Base-by-base conservation (phyloP, 108 stramenopile species). In the Fragilariopsis cylindrus region DNA sequence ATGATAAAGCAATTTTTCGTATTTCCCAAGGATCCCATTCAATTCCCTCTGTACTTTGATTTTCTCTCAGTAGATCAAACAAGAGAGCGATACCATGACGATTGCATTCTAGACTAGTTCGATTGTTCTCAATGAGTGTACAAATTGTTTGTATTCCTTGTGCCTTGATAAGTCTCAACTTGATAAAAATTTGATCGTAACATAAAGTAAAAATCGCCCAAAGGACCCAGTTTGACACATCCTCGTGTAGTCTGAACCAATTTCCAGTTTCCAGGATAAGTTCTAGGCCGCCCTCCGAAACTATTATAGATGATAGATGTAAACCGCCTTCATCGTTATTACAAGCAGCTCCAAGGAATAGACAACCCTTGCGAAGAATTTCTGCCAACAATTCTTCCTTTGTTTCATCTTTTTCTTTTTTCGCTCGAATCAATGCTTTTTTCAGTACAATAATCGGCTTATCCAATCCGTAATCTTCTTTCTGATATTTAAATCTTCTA, bases 11-110 rank as follows among this genome's bases (percentile, higher is more conserved):
- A 19, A 69, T 48, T n/a, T 69, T 75, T 50, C 85, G 71, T 11
- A 88, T 52, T 42, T 81, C 64, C 71, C 75, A 73, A 5, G 82
- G 58, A 65, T 86, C 71, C 69, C 70, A 72, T 52, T 65, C 46
- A 13, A 69, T 19, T 3, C 19, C 68, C 8, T 60, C 69, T 6
- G 55, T 72, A 57, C 50, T 57, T 21, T 69, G 47, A n/a, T 40
- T 65, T 68, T 80, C 79, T 74, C 85, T 58, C 66, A 88, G 48
- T 6, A 86, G 41, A 76, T 85, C 88, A 80, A 86, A 88, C 18
- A 88, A 69, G 21, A 88, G 64, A 3, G 85, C 88, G 47, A 84
- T 55, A n/a, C 88, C 85, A 71, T 88, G 88, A 9, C 88, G 74
- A 49, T 70, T 68, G 19, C 84, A 81, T 62, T 88, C 85, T 30